A percentile compares a stretch with the other conserved stretches of the same genome.
Conservation (phyloP, 2,329 filamentous ascomycete species). For the Anthostomella pinea region DNA sequence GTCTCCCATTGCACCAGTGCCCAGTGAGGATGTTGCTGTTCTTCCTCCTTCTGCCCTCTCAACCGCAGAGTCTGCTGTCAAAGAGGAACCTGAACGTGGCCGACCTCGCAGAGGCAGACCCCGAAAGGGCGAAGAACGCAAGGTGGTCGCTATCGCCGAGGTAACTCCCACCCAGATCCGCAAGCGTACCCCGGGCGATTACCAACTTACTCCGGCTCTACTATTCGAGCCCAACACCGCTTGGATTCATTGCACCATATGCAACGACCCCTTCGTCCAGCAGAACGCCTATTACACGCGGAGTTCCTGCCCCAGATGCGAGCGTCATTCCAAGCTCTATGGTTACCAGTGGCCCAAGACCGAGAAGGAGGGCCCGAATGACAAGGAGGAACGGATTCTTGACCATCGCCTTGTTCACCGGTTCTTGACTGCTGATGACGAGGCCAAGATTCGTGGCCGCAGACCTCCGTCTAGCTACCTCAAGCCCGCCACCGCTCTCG, state of each 20-base stretch:
- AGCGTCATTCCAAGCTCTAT: constrained; percentile 93
- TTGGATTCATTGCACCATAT: constrained; percentile 89
- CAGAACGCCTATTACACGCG: constrained; percentile 83
- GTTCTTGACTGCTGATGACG: constrained; percentile 71
- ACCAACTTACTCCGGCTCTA: constrained; percentile 74
- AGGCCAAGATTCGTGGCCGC: constrained; percentile 51
- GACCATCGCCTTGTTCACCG: constrained; percentile 88
- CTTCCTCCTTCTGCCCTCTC: constrained; percentile 1
- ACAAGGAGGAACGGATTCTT: constrained; percentile 69
- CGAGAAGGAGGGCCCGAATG: constrained; percentile 69
- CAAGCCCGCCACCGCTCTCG: constrained; percentile 1
- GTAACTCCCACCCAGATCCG: constrained; percentile 13
- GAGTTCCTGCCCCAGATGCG: constrained; percentile 84
- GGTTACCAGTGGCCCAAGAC: constrained; percentile 97
- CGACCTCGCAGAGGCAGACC: constrained; percentile 21
- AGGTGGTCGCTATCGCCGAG: constrained; percentile 22
- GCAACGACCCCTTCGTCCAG: constrained; percentile 80
- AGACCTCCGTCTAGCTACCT: constrained; percentile 15
- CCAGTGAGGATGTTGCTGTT: constrained; percentile 5
- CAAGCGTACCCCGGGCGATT: constrained; percentile 67
- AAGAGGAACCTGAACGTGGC: constrained; percentile 12
- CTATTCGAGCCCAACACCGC: constrained; percentile 71
- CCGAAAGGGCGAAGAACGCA: constrained; percentile 34
- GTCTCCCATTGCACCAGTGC: constrained; percentile 4
- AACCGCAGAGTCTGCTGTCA: constrained; percentile 2